phyloP scores from a whole-genome alignment of 495 filamentous ascomycete genomes.

The Tuber umbilicatum region DNA sequence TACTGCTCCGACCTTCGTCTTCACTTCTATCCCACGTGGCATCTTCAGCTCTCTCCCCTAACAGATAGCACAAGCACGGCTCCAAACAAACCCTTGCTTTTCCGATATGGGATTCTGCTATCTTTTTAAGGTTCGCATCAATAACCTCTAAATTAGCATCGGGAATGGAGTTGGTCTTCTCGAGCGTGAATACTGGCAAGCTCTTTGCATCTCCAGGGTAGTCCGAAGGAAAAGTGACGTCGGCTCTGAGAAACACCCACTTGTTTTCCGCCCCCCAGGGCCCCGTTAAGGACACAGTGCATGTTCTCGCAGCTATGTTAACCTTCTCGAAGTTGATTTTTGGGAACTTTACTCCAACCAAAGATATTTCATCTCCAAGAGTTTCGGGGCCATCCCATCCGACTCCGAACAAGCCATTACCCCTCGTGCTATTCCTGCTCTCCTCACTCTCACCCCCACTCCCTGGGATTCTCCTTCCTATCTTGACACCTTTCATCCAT shows the following conservation, averaged over 20 bases:
- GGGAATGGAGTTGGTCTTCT: constrained; percentile 71
- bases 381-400: constrained; percentile 73
- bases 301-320: constrained; percentile 64
- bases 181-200: constrained; percentile 61
- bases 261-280: constrained; percentile 73
- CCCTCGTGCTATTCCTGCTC: constrained; percentile 27
- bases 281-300: constrained; percentile 71
- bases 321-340: constrained; percentile 86
- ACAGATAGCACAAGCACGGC: constrained; percentile 69
- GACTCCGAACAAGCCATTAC: constrained; percentile 36
- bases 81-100: constrained; percentile 73
- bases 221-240: constrained; percentile 67
- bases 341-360: constrained; percentile 70
- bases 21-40: constrained; percentile 49
- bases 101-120: constrained; percentile 61
- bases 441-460: constrained; percentile 26
- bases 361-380: constrained; percentile 78
- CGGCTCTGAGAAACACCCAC: constrained; percentile 68
- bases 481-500: constrained; percentile 93
- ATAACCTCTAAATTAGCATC: constrained; percentile 61
- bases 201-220: constrained; percentile 60
- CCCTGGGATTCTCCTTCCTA: constrained; percentile 49
- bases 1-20: constrained; percentile 61
- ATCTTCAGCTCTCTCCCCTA: constrained; percentile 60
- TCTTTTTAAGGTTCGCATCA: constrained; percentile 59